Base-by-base conservation (phyloP, 73 alveolate species). In the Tetrahymena borealis region DNA sequence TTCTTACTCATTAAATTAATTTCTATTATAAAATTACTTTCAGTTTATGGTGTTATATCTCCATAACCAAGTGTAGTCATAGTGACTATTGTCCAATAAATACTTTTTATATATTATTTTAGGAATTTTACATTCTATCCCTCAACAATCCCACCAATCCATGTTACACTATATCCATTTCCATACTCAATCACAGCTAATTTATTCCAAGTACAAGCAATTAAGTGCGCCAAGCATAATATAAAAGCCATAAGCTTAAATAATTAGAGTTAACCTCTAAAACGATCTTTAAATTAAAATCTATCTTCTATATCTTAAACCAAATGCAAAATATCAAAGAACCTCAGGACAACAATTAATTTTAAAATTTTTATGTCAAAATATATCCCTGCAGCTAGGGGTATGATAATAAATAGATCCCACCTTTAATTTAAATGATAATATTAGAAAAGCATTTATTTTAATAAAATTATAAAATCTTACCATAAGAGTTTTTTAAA, bases 81-180 rank as follows among this genome's bases (percentile, higher is more conserved):
- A 79, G 95, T 93, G 12, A 93, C 91, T 7, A 93, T 92, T 24
- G 93, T 93, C 95, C 95, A 93, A 93, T 93, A 93, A 12, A 93
- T 32, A 0, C 93, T 79, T 37, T 79, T 90, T 5, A 93, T 93
- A 35, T 93, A 93, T 78, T 90, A 40, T 28, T 93, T 90, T 31
- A 38, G 33, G 40, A 90, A 85, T 39, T 79, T 4, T 16, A 78
- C n/a, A 60, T 60, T 60, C 1, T 60, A n/a, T 6, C 85, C 78
- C 16, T 85, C 39, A 78, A 79, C 90, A 85, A 38, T 39, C 9
- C 38, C 90, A 1, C 90, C 42, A 79, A 91, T 79, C 90, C 95
- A 79, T 7, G 77, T 93, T 5, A 35, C 42, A 39, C 31, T 90
- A 39, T 39, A 20, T 40, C 91, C 90, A 7, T 32, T 77, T n/a